phyloP scores from a whole-genome alignment of 345 rosid genomes.

The rapeseed (Brassica napus) region Da-Ae NC_063449.1:30936001-30936500 shows the following conservation, averaged over 20 bases:
- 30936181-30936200: neutral
- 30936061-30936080: neutral
- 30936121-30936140: constrained; percentile 4
- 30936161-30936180: neutral
- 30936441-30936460: constrained; percentile 35
- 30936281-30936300: neutral
- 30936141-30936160: neutral
- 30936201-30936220: neutral
- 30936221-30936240: neutral
- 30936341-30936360: constrained; percentile 30
- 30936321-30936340: neutral
- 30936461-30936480: constrained; percentile 31
- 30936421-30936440: constrained; percentile 14
- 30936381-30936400: constrained; percentile 36
- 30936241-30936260: constrained; percentile 22
- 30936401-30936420: constrained; percentile 40
- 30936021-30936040: constrained; percentile 31
- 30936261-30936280: constrained; percentile 35
- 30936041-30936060: neutral
- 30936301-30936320: neutral
- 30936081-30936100: neutral
- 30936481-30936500: neutral
- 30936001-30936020: constrained; percentile 26
- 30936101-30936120: neutral
- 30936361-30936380: constrained; percentile 4